Evolutionary conservation across 2,329 filamentous ascomycete species (phyloP).

Genomic region (Phaeoacremonium minimum): DNA sequence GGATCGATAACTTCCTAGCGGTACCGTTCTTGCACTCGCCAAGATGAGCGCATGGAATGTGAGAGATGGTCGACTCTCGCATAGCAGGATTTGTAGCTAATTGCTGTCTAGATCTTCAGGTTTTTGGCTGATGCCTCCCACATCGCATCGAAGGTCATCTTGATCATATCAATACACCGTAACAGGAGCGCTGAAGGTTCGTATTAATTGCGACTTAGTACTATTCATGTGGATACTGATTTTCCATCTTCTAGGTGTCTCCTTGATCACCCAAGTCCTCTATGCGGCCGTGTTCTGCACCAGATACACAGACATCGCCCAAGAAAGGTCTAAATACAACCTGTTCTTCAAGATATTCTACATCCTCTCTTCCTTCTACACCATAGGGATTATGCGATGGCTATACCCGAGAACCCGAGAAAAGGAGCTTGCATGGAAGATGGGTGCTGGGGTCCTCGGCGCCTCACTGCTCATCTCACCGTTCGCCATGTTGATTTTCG

Average conservation of each 20-base stretch:
- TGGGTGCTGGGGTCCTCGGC: constrained; percentile 66
- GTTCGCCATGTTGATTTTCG: constrained; percentile 66
- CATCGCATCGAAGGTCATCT: constrained; percentile 79
- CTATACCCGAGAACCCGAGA: constrained; percentile 85
- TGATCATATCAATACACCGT: constrained; percentile 85
- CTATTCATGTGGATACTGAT: background rate
- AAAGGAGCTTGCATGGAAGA: constrained; percentile 88
- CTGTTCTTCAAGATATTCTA: constrained; percentile 87
- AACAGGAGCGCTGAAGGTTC: constrained; percentile 82
- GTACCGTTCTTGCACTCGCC: no score
- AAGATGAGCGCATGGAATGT: constrained; percentile 16
- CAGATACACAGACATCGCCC: constrained; percentile 81
- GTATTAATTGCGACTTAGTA: constrained; percentile 7
- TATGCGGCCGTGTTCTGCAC: constrained; percentile 84
- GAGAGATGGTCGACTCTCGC: no score
- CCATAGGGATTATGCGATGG: constrained; percentile 82
- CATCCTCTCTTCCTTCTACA: constrained; percentile 78
- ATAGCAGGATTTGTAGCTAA: no score
- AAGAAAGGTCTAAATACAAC: constrained; percentile 58
- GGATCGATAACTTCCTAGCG: no score
- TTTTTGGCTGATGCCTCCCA: constrained; percentile 82
- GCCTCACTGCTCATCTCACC: constrained; percentile 67
- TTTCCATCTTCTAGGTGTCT: constrained; percentile 62
- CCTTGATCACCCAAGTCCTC: constrained; percentile 83
- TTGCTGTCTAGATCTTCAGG: constrained; percentile 57